Percentiles rank a stretch among this genome's conserved stretches.
phyloP scores from a whole-genome alignment of 805 yeast genomes.

The Candida tibetensis region DNA sequence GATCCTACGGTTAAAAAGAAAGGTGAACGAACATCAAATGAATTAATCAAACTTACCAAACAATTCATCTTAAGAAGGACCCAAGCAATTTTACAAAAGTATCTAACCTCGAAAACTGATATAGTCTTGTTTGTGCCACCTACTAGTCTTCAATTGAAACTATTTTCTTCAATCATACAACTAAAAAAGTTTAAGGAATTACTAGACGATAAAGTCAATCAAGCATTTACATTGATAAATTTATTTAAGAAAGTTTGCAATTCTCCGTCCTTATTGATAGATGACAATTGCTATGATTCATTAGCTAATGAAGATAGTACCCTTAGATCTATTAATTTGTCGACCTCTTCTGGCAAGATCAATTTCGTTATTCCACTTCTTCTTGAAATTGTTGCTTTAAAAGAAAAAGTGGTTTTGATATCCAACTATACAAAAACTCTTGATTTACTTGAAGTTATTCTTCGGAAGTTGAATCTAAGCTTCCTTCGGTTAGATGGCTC shows the following conservation, averaged over 20 bases:
- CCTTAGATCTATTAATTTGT: constrained; percentile 2
- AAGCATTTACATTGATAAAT: constrained; percentile 64
- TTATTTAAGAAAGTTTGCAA: constrained; percentile 79
- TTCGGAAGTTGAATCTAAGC: constrained; percentile 47
- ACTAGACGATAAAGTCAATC: constrained; percentile 32
- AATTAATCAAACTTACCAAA: constrained; percentile 61
- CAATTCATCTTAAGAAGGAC: constrained; percentile 74
- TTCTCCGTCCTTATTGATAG: constrained; percentile 61
- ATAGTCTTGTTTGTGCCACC: constrained; percentile 77
- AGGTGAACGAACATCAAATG: constrained; percentile 64
- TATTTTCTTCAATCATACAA: constrained; percentile 51
- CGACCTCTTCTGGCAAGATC: constrained; percentile 55
- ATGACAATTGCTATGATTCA: constrained; percentile 44
- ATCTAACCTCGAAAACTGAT: constrained; percentile 74
- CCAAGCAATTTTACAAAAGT: constrained; percentile 50
- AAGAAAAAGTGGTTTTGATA: constrained; percentile 79
- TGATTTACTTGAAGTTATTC: constrained; percentile 63
- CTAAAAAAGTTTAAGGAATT: constrained; percentile 34
- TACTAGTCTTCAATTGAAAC: constrained; percentile 51
- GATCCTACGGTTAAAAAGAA: constrained; percentile 45
- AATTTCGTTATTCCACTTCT: constrained; percentile 56
- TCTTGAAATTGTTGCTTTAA: constrained; percentile 38
- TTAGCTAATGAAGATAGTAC: constrained; percentile 9
- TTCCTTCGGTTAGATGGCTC: constrained; percentile 79
- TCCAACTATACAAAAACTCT: constrained; percentile 87